Conservation (phyloP, 495 filamentous ascomycete species). For the Cercophora scortea region DNA sequence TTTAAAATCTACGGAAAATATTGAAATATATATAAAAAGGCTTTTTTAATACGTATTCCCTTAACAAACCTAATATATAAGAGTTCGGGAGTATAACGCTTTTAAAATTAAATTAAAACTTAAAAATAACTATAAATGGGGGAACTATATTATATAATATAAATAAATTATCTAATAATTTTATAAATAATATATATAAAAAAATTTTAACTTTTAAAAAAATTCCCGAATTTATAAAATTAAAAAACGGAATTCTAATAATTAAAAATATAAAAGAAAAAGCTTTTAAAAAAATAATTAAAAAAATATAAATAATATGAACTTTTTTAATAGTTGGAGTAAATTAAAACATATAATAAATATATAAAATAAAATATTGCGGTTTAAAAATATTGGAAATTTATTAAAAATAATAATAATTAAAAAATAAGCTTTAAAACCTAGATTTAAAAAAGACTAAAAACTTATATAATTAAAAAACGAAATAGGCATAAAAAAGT, state of each 20-base stretch:
- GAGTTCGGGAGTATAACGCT: too few relatives aligned
- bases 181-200: not conserved
- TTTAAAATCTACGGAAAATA: not conserved
- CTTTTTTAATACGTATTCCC: not conserved
- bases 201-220: too few relatives aligned
- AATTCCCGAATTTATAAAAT: not conserved
- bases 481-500: too few relatives aligned
- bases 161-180: not conserved
- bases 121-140: not conserved
- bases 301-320: too few relatives aligned
- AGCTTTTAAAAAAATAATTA: not conserved
- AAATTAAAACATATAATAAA: not conserved
- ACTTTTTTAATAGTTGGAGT: not conserved
- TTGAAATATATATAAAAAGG: not conserved
- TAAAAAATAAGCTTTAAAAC: too few relatives aligned
- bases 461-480: too few relatives aligned
- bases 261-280: not conserved
- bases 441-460: too few relatives aligned
- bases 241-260: not conserved
- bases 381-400: not conserved
- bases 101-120: too few relatives aligned
- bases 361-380: not conserved
- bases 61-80: not conserved
- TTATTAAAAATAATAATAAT: too few relatives aligned
- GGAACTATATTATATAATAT: not conserved